phyloP scores from a whole-genome alignment of 1,139 yeast species.

The Yamadazyma siamensis region DNA sequence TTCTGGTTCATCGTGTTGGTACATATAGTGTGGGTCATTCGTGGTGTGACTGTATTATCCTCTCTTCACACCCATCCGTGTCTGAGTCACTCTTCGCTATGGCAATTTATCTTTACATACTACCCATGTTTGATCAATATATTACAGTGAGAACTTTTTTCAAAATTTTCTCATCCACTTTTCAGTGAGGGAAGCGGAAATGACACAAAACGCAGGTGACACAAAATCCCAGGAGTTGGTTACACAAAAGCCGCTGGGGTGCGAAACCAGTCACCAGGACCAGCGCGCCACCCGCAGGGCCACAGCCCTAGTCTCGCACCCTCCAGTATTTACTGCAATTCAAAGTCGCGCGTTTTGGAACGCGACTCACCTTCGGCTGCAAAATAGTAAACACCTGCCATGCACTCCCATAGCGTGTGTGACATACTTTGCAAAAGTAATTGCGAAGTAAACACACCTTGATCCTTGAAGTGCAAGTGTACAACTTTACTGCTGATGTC shows the following conservation, averaged over 20 bases:
- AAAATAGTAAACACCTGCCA: too few relatives aligned
- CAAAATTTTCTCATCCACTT: slow-evolving; percentile 8
- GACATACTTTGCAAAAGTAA: too few relatives aligned
- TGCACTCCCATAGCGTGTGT: too few relatives aligned
- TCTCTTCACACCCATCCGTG: too few relatives aligned
- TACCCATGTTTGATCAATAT: slow-evolving; percentile 54
- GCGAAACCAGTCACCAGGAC: slow-evolving; percentile 5
- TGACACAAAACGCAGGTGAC: too few relatives aligned
- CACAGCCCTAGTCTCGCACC: slow-evolving; percentile 2
- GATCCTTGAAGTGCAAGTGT: background rate
- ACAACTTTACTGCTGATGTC: slow-evolving; percentile 12
- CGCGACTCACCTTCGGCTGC: too few relatives aligned
- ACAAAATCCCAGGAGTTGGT: slow-evolving; percentile 1
- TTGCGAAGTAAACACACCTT: background rate
- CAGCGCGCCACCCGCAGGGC: slow-evolving; percentile 4
- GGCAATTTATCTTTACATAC: slow-evolving; percentile 59
- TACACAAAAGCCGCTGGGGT: too few relatives aligned
- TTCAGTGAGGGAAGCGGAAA: slow-evolving; percentile 6
- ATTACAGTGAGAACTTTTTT: slow-evolving; percentile 10
- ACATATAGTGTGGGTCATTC: background rate
- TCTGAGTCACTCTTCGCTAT: too few relatives aligned
- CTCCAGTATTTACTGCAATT: background rate
- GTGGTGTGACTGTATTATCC: too few relatives aligned
- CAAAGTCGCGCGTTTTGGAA: too few relatives aligned
- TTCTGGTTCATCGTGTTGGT: background rate